Base-by-base conservation (phyloP, 202 grass and related monocot species). In the Elaeis oleifera region DNA sequence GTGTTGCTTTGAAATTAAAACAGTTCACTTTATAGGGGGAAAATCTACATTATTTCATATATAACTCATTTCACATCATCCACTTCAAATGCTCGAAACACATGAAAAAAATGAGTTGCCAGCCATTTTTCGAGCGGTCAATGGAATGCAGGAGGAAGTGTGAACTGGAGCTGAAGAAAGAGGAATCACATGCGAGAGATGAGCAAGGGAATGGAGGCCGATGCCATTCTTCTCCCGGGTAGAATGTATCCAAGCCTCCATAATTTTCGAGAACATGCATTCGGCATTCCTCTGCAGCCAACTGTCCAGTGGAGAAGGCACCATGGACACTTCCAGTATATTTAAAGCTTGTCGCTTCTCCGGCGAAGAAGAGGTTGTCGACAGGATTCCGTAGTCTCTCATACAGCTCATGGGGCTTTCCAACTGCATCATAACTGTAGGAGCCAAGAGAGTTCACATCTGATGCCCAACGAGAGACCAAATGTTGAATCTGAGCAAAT, bases 331-430 rank as follows among this genome's bases (percentile, higher is more conserved):
- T 84, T 18, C 94, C 94, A 0, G 88, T 89, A 80, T 86, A 99
- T 28, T 92, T 86, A 67, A 86, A 31, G 58, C 94, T 89, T 2
- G 94, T 92, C 0, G 94, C 94, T 76, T 92, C 88, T 27, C 94
- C 94, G 0, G 94, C 94, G 15, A 99, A 99, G 80, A 99, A 99
- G 4, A 99, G 75, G 58, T 92, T 99, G 75, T 99, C 94, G 13
- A 99, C 88, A 0, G 94, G 94, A 63, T 86, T 86, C 9, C 94
- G 88, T 52, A 99, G 69, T 66, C 88, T 83, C 85, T 94, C 88
- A 0, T 85, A 99, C 32, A 89, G 71, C 54, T 89, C 80, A 0
- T 80, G 94, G 44, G 85, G 75, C 51, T 78, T 92, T 17, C 78
- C 80, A n/a, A 99, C 88, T 5, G 80, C 88, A 5, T 99, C 94